These are phyloP conservation scores for Boletus rubroflammeus DNA, from an alignment of 768 basidiomycete species.

Conservation along the genomic window DNA sequence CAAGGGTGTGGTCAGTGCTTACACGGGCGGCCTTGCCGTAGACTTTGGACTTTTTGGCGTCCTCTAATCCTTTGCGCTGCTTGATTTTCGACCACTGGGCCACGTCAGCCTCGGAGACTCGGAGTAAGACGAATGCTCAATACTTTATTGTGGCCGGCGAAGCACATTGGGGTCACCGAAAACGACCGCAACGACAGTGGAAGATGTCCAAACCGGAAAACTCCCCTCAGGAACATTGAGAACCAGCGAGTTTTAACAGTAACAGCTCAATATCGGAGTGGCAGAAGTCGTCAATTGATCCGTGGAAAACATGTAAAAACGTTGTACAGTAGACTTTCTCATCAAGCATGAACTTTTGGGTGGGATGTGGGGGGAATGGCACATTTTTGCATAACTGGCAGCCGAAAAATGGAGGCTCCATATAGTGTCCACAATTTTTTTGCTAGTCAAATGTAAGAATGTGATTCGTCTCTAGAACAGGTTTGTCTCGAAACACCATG, in stretches of 20 bases:
- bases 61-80: conserved; percentile 62
- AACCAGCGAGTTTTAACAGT: too few relatives aligned
- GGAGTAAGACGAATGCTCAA: background rate
- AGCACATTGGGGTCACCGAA: conserved; percentile 20
- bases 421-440: too few relatives aligned
- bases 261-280: background rate
- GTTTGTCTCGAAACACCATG: too few relatives aligned
- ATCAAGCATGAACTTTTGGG: too few relatives aligned
- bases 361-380: too few relatives aligned
- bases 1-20: conserved; percentile 19
- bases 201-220: background rate
- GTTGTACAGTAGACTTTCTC: too few relatives aligned
- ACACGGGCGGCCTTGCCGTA: conserved; percentile 57
- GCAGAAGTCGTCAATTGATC: background rate
- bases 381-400: too few relatives aligned
- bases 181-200: conserved; percentile 20
- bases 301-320: conserved; percentile 1
- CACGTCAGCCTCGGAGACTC: conserved; percentile 3
- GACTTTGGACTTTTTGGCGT: conserved; percentile 55
- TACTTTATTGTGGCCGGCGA: conserved; percentile 44
- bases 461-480: too few relatives aligned
- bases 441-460: too few relatives aligned
- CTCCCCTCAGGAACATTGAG: background rate
- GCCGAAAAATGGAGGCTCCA: too few relatives aligned
- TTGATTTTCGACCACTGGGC: conserved; percentile 76